Percentiles rank a stretch among this genome's conserved stretches.
These are phyloP conservation scores for Capsicum chinense DNA, from an alignment of 257 asterid genomes.

Conservation along the genomic window DNA sequence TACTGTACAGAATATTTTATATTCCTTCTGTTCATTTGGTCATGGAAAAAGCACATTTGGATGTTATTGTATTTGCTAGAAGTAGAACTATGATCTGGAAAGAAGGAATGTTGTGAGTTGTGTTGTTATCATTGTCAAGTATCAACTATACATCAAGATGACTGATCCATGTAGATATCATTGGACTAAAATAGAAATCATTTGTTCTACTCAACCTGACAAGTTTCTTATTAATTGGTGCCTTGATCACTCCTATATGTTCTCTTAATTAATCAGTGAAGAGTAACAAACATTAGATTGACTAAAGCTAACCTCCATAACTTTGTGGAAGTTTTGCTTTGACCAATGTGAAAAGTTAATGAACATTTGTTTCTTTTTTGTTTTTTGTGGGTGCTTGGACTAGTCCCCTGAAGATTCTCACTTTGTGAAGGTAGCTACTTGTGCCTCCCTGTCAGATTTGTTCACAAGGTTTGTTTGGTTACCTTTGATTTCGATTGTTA, in stretches of 20 bases:
- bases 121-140: background rate
- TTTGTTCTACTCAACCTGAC: background rate
- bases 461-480: constrained; percentile 66
- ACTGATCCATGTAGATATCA: background rate
- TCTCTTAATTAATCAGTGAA: constrained; percentile 6
- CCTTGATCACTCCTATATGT: background rate
- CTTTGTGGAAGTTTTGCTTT: background rate
- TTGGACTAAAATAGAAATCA: background rate
- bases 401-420: constrained; percentile 67
- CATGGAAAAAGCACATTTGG: background rate
- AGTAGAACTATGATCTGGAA: background rate
- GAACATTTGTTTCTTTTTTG: constrained; percentile 7
- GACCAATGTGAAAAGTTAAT: background rate
- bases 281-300: background rate
- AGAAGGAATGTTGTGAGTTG: constrained; percentile 5
- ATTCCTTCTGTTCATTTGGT: background rate
- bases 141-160: background rate
- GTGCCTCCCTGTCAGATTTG: constrained; percentile 84
- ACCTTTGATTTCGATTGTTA: background rate
- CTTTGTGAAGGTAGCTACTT: constrained; percentile 79
- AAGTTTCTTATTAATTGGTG: background rate
- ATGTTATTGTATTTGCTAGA: background rate
- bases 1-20: background rate
- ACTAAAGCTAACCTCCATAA: background rate
- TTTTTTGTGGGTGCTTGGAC: constrained; percentile 25